Base-by-base conservation (phyloP, 768 basidiomycete genomes). In the Hypholoma fasciculare region DNA sequence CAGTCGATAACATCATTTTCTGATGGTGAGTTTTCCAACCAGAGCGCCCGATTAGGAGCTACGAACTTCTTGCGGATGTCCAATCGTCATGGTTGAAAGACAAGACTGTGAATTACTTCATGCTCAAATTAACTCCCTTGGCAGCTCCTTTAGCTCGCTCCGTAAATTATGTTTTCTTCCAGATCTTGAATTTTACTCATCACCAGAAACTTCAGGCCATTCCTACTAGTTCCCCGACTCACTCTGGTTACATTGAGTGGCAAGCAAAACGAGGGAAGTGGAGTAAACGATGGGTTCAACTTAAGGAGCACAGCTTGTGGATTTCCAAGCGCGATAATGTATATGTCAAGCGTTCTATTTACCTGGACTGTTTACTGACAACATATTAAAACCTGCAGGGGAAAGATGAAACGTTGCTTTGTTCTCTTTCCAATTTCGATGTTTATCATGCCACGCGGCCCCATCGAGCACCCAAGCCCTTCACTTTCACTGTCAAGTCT, bases 201-300 rank as follows among this genome's bases (percentile, higher is more conserved):
- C 34, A 58, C 17, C 19, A 34, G 20, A 61, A 52, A 46, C 49
- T 44, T n/a, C 53, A 75, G 75, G 73, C 73, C 52, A 75, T 76
- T 16, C 79, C 76, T 17, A 72, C 80, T n/a, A 78, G 74, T 60
- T 73, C 81, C 23, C 77, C 82, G 7, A 73, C 70, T 19, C 71
- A 76, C 66, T 75, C 76, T 38, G 78, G 89, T 6, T 94, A 87
- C 66, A 85, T 98, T 23, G 92, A 98, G 70, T 91, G 87, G 83
- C 93, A 96, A 76, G 79, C 78, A 46, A 98, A 96, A 74, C 85
- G 89, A 58, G 94, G 94, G 37, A 97, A 97, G 72, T 99, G 96
- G 97, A 88, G 79, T 56, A 98, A 98, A 73, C 84, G 94, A 36
- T 96, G 88, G 85, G 78, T 99, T 68, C 86, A 88, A 65, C 82